phyloP scores from a whole-genome alignment of 108 stramenopile species.

The Skeletonema grethae region DNA sequence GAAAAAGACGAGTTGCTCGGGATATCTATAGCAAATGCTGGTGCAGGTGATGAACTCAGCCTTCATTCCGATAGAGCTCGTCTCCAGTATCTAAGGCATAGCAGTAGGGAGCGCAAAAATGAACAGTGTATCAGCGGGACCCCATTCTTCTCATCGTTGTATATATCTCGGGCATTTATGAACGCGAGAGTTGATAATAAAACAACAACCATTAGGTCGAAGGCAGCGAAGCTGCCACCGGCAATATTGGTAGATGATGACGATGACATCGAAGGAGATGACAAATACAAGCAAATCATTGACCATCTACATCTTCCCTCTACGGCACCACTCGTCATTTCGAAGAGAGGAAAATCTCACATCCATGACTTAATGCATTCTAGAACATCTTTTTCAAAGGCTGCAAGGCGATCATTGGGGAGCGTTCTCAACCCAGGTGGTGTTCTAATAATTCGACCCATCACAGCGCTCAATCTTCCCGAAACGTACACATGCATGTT shows the following conservation, averaged over 20 bases:
- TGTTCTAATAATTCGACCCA: slow-evolving; percentile 75
- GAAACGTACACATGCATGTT: slow-evolving; percentile 72
- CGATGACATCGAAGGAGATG: slow-evolving; percentile 1
- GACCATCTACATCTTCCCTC: slow-evolving; percentile 28
- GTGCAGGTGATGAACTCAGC: background rate
- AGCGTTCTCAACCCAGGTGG: slow-evolving; percentile 75
- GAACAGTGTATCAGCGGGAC: background rate
- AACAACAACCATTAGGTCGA: background rate
- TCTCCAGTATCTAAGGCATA: slow-evolving; percentile 3
- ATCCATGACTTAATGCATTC: slow-evolving; percentile 30
- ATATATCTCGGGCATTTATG: slow-evolving; percentile 16
- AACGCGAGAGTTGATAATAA: slow-evolving; percentile 3
- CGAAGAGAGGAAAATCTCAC: slow-evolving; percentile 24
- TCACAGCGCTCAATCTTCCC: slow-evolving; percentile 80
- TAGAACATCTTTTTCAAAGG: slow-evolving; percentile 58
- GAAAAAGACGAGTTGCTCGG: background rate
- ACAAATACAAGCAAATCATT: slow-evolving; percentile 1
- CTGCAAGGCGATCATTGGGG: slow-evolving; percentile 51
- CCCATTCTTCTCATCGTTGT: slow-evolving; percentile 19
- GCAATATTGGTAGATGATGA: background rate
- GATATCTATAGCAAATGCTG: background rate
- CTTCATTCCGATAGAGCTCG: background rate
- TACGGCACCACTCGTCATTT: slow-evolving; percentile 16
- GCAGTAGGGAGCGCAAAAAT: background rate
- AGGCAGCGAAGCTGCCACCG: background rate